Percentiles rank a stretch among this genome's conserved stretches.
Evolutionary conservation across 2,329 filamentous ascomycete species (phyloP).

Genomic region (Truncatella angustata): DNA sequence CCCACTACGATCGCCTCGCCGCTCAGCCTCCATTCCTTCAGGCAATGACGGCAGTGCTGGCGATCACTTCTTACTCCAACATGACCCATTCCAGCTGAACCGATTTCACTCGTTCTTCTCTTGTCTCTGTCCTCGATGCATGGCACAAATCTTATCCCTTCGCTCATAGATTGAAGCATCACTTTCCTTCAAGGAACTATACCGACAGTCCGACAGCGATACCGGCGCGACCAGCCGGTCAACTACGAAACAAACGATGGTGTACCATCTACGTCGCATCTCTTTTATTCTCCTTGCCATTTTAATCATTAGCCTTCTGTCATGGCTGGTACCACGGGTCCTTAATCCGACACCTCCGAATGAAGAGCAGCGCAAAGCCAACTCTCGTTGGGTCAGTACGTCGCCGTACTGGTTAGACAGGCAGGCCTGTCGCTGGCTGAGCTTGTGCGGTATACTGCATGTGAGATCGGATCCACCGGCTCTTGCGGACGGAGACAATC

Average conservation of each 20-base stretch:
- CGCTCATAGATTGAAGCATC: conserved; percentile 6
- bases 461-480: conserved; percentile 58
- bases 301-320: conserved; percentile 43
- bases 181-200: neutral
- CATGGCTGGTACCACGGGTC: conserved; percentile 50
- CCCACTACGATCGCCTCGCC: conserved; percentile 2
- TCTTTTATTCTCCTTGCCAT: conserved; percentile 37
- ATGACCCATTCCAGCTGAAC: neutral
- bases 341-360: conserved; percentile 64
- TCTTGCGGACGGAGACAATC: conserved; percentile 23
- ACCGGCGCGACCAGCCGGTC: neutral
- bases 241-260: conserved; percentile 17
- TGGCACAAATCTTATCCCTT: neutral
- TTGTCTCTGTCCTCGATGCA: neutral
- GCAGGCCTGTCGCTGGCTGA: conserved; percentile 75
- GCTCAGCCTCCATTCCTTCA: conserved; percentile 4
- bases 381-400: conserved; percentile 66
- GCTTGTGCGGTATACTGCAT: conserved; percentile 77
- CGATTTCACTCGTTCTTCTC: neutral
- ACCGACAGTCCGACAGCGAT: neutral
- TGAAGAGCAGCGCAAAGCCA: conserved; percentile 59
- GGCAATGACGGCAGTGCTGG: neutral
- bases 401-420: conserved; percentile 73
- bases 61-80: neutral
- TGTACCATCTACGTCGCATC: conserved; percentile 48